Percentiles rank a stretch among this genome's conserved stretches.
Evolutionary conservation across 2,329 filamentous ascomycete species (phyloP).

Genomic region (Gyromitra esculenta): DNA sequence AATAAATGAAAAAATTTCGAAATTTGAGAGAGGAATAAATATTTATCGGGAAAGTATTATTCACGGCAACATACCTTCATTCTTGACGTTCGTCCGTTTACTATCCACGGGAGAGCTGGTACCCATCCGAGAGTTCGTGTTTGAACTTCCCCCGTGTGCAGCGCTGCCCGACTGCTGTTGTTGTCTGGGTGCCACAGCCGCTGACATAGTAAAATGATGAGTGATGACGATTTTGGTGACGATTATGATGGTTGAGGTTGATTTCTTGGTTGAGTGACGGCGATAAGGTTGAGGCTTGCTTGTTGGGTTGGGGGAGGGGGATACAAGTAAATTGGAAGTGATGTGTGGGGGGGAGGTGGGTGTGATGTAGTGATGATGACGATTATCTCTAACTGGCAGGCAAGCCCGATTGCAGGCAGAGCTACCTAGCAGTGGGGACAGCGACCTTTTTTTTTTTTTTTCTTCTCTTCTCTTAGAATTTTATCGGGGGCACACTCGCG

Average conservation of each 20-base stretch:
- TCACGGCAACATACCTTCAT: constrained; percentile 55
- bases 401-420: constrained; percentile 46
- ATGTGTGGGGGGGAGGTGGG: constrained; percentile 31
- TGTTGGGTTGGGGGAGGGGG: constrained; percentile 38
- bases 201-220: constrained; percentile 57
- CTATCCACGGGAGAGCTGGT: constrained; percentile 57
- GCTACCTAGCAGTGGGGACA: constrained; percentile 44
- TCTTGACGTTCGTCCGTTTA: constrained; percentile 55
- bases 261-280: constrained; percentile 51
- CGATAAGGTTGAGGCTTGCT: constrained; percentile 48
- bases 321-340: constrained; percentile 50
- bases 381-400: constrained; percentile 47
- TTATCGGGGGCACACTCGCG: constrained; percentile 41
- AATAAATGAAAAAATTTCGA: constrained; percentile 23
- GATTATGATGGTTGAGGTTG: constrained; percentile 52
- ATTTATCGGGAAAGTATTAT: constrained; percentile 19
- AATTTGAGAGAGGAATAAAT: constrained; percentile 24
- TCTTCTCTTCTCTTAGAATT: constrained; percentile 36
- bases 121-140: constrained; percentile 57
- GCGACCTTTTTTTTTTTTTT: constrained; percentile 49
- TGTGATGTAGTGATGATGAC: constrained; percentile 53
- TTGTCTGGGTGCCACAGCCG: constrained; percentile 58
- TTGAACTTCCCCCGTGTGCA: constrained; percentile 54
- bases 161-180: constrained; percentile 53
- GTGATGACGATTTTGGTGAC: constrained; percentile 55